Base-by-base conservation (phyloP, 2,329 filamentous ascomycete genomes). In the Dactylella cylindrospora region DNA sequence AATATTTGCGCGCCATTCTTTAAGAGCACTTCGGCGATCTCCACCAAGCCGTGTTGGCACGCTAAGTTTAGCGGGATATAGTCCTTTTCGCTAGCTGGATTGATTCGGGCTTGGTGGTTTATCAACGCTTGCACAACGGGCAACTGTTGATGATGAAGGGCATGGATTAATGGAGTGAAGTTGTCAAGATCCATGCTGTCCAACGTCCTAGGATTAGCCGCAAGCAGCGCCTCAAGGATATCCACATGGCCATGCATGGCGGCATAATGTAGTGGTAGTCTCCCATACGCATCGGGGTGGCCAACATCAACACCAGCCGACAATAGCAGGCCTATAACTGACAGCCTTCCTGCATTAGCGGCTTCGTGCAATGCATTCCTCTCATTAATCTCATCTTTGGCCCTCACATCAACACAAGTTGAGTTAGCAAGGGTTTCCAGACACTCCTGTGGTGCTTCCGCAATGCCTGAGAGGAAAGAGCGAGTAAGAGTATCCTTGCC, bases 371-470 rank as follows among this genome's bases (percentile, higher is more conserved):
- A 78, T 70, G 90, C 95, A 70, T 96, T 98, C 32, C 93, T 82
- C 75, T 96, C 91, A 69, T 97, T 98, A 72, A 98, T 97, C 69
- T 96, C 90, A 71, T 98, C 93, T 69, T 95, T 89, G 0, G 90
- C 93, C 69, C 89, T 84, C n/a, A 96, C 80, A 72, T 97, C 86
- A 26, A 98, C 88, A 19, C 93, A 76, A 0, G 83, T 82, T 2
- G 90, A 95, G 41, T 87, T 83, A 20, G 96, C 77, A 20, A 98
- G 79, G 4, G 88, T 76, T 57, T 83, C 80, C 15, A 97, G 77
- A 6, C 90, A 84, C 22, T 86, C 81, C 65, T 85, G 80, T 0
- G 90, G 85, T 2, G 86, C 91, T 68, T 95, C 89, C 66, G 88
- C 86, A 67, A 96, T 88, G 3, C 90, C 90, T 40, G 88, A 86